These are phyloP conservation scores for Colletotrichum tropicicola DNA, from an alignment of 2,329 filamentous ascomycete genomes.

Conservation along the genomic window DNA sequence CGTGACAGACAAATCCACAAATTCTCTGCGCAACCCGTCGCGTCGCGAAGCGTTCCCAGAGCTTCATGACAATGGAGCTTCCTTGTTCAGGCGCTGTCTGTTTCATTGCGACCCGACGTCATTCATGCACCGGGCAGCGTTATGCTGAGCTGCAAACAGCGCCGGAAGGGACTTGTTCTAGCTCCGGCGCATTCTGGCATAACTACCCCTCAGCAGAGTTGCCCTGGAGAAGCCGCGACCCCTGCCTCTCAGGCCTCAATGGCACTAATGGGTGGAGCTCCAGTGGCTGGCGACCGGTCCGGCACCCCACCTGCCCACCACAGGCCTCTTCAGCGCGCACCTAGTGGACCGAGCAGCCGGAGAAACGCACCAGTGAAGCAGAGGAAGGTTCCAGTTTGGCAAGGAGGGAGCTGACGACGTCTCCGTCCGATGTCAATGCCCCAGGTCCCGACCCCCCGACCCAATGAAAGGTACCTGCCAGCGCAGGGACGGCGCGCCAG, in stretches of 20 bases:
- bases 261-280: conserved; percentile 21
- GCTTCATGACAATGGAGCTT: neutral
- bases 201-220: conserved; percentile 7
- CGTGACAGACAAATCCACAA: no score
- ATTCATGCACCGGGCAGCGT: conserved; percentile 2
- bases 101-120: conserved; percentile 8
- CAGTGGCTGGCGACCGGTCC: conserved; percentile 8
- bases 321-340: conserved; percentile 25
- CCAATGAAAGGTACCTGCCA: neutral
- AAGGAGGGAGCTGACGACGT: conserved; percentile 30
- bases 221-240: conserved; percentile 11
- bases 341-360: conserved; percentile 29
- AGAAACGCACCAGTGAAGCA: conserved; percentile 25
- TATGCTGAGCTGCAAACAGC: neutral
- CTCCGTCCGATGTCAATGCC: conserved; percentile 28
- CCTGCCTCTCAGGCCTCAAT: conserved; percentile 26
- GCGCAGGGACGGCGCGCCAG: no score
- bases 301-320: conserved; percentile 23
- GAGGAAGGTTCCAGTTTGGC: conserved; percentile 27
- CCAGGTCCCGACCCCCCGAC: conserved; percentile 3
- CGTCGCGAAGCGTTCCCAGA: neutral
- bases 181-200: conserved; percentile 13
- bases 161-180: conserved; percentile 1
- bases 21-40: neutral
- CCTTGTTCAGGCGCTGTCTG: conserved; percentile 1